Evolutionary conservation across 1,284 basidiomycete species (phyloP).

Genomic region (Sporisorium reilianum): DNA sequence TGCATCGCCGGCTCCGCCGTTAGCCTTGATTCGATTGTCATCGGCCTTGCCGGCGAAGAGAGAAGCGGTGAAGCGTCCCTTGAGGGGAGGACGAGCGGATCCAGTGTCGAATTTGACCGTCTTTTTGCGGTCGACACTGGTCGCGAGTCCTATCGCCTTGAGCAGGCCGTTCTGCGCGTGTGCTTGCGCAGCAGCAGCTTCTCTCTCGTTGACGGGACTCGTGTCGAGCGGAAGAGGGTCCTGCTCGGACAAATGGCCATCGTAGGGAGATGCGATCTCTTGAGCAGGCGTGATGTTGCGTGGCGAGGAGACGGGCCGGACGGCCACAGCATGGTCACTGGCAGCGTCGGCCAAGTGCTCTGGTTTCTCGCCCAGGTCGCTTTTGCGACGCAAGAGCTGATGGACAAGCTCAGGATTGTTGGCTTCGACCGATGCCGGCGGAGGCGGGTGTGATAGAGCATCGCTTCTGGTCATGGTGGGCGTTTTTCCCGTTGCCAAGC

Average conservation of each 20-base stretch:
- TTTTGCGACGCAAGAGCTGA: slow-evolving; percentile 54
- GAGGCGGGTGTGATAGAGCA: slow-evolving; percentile 49
- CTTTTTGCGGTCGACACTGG: slow-evolving; percentile 31
- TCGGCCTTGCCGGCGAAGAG: slow-evolving; percentile 40
- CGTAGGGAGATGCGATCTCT: slow-evolving; percentile 11
- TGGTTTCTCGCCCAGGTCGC: slow-evolving; percentile 30
- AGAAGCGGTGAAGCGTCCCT: slow-evolving; percentile 37
- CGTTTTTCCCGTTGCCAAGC: slow-evolving; percentile 14
- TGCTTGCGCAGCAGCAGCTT: not conserved
- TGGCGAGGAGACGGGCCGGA: slow-evolving; percentile 29
- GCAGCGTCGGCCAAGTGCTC: slow-evolving; percentile 36
- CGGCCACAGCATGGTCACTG: slow-evolving; percentile 52
- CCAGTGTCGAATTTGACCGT: slow-evolving; percentile 52
- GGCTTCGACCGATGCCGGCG: slow-evolving; percentile 53
- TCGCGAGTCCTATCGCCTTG: slow-evolving; percentile 19
- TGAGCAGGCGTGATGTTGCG: slow-evolving; percentile 17
- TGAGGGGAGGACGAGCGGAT: slow-evolving; percentile 17
- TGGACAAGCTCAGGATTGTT: slow-evolving; percentile 49
- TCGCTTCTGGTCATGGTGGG: slow-evolving; percentile 44
- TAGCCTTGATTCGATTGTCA: not conserved
- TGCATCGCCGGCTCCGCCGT: slow-evolving; percentile 41
- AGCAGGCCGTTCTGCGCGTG: slow-evolving; percentile 7
- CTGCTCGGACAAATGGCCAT: slow-evolving; percentile 26
- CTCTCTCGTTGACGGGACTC: slow-evolving; percentile 17
- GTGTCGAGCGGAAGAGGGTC: slow-evolving; percentile 34